phyloP scores from a whole-genome alignment of 1,284 basidiomycete genomes.

The Irpex sp. region DNA sequence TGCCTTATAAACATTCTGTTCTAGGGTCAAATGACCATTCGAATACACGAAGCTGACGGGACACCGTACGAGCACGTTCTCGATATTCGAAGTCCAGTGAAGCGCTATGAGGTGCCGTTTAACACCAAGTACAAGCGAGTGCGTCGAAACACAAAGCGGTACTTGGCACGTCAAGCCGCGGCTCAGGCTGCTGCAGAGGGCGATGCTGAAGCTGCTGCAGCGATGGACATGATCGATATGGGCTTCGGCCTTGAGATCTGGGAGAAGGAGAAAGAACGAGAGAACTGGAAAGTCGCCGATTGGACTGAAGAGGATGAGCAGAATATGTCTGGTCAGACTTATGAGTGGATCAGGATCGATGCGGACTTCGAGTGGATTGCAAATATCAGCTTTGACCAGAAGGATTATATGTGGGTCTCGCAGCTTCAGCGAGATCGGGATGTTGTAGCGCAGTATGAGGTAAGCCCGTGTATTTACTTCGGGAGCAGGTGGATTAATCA shows the following conservation, averaged over 20 bases:
- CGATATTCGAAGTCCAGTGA: constrained; percentile 84
- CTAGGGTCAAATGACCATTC: constrained; percentile 95
- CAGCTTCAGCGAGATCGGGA: constrained; percentile 96
- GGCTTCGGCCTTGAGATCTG: constrained; percentile 95
- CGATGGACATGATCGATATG: constrained; percentile 92
- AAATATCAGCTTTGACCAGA: constrained; percentile 88
- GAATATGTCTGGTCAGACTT: constrained; percentile 90
- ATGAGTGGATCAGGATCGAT: constrained; percentile 99
- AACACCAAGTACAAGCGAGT: constrained; percentile 99
- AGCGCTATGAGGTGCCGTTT: constrained; percentile 96
- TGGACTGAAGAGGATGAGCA: constrained; percentile 98
- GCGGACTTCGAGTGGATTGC: constrained; percentile 99
- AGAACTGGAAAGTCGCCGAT: constrained; percentile 94
- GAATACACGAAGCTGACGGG: constrained; percentile 98
- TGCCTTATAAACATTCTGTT: constrained; percentile 4
- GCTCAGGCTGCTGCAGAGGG: constrained; percentile 92
- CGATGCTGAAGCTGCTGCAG: constrained; percentile 87
- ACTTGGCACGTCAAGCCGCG: constrained; percentile 89
- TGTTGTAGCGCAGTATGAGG: constrained; percentile 97
- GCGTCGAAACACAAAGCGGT: constrained; percentile 90
- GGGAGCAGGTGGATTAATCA: not conserved
- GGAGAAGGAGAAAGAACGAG: constrained; percentile 92
- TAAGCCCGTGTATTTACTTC: constrained; percentile 32
- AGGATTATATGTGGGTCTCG: constrained; percentile 98
- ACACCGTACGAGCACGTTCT: constrained; percentile 99